Conservation (phyloP, 148 eudicot genomes). For the Cornus florida region DNA sequence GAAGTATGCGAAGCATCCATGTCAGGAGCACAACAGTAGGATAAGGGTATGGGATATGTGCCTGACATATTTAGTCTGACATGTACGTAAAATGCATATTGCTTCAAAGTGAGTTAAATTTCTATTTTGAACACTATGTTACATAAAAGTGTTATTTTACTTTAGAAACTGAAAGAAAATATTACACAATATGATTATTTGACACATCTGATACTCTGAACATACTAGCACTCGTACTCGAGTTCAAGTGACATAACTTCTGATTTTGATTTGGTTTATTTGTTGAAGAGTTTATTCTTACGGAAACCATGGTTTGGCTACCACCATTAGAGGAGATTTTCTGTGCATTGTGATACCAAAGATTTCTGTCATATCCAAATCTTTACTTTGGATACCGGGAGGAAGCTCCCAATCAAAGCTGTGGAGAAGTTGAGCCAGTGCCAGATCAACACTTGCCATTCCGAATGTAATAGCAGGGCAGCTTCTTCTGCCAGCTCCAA, state of each 20-base stretch:
- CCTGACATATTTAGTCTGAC: no score
- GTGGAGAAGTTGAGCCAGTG: constrained; percentile 44
- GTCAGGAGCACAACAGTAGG: no score
- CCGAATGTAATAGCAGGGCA: constrained; percentile 47
- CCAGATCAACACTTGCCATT: constrained; percentile 34
- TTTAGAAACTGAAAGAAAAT: no score
- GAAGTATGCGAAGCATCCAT: no score
- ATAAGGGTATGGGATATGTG: no score
- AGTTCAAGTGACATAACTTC: not conserved
- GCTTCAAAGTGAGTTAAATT: no score
- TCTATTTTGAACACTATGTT: no score
- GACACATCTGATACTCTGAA: not conserved
- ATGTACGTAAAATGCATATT: no score
- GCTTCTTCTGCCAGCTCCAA: constrained; percentile 60
- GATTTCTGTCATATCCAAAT: constrained; percentile 52
- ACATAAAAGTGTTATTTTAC: no score
- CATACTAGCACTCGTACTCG: not conserved
- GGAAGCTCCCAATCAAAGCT: constrained; percentile 65
- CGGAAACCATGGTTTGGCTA: constrained; percentile 25
- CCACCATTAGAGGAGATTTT: constrained; percentile 29
- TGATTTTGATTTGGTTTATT: not conserved
- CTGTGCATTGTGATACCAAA: constrained; percentile 60
- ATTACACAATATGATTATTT: not conserved
- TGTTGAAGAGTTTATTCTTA: not conserved
- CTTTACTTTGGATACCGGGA: constrained; percentile 30